Evolutionary conservation across 345 rosid species (phyloP).

Genomic region (Euphorbia pulcherrima): DNA sequence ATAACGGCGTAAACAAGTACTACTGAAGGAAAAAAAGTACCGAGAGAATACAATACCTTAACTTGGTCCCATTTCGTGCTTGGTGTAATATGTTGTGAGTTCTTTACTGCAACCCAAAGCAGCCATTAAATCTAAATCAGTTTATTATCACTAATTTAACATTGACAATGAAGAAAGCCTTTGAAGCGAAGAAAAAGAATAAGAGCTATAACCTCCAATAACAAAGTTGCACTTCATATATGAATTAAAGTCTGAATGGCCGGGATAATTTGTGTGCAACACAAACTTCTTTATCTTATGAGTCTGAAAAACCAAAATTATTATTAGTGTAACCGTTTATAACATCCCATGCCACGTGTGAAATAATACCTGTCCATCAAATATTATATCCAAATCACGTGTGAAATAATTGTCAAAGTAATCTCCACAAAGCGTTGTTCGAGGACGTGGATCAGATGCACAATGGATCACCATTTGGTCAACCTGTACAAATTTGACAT

Average conservation of each 20-base stretch:
- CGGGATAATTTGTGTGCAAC: constrained; percentile 92
- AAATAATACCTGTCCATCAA: constrained; percentile 82
- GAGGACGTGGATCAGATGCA: constrained; percentile 76
- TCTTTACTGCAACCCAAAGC: constrained; percentile 48
- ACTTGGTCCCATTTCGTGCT: constrained; percentile 94
- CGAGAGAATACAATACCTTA: constrained; percentile 67
- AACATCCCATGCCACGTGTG: background rate
- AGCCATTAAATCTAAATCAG: constrained; percentile 18
- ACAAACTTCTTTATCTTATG: constrained; percentile 93
- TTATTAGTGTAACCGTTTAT: constrained; percentile 6
- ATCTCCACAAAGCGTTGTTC: constrained; percentile 84
- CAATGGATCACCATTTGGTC: constrained; percentile 99
- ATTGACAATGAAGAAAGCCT: constrained; percentile 6
- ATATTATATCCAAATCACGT: constrained; percentile 91
- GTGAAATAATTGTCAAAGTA: constrained; percentile 92
- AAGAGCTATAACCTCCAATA: constrained; percentile 47
- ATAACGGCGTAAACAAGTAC: background rate
- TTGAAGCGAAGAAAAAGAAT: constrained; percentile 16
- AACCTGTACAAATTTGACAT: constrained; percentile 42
- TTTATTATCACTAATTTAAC: constrained; percentile 2
- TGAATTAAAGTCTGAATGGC: constrained; percentile 96
- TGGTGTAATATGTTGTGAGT: constrained; percentile 62
- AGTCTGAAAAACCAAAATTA: constrained; percentile 49
- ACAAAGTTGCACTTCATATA: constrained; percentile 91
- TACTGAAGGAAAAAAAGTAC: background rate